phyloP scores from a whole-genome alignment of 2,329 filamentous ascomycete species.

The Harringtonia aguacate region DNA sequence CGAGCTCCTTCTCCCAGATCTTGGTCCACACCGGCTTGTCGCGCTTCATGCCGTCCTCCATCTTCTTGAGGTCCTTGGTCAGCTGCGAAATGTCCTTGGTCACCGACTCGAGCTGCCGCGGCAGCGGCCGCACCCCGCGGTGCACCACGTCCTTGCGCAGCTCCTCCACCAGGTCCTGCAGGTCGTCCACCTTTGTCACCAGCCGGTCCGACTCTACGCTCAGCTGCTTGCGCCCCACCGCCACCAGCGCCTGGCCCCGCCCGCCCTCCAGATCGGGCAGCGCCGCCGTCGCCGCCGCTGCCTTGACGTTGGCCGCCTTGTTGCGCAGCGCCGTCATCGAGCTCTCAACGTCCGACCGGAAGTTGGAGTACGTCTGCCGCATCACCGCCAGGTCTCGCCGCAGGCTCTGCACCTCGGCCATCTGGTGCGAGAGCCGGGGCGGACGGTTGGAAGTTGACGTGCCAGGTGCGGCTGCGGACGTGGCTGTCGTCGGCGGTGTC shows the following conservation, averaged over 20 bases:
- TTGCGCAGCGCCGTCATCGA: conserved; percentile 76
- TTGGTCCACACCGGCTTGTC: conserved; percentile 98
- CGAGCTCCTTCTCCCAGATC: conserved; percentile 97
- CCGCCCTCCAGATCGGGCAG: conserved; percentile 65
- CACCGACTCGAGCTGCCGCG: conserved; percentile 79
- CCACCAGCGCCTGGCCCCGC: conserved; percentile 77
- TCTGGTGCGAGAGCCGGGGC: conserved; percentile 36
- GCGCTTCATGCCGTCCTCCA: conserved; percentile 81
- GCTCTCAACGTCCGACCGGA: conserved; percentile 76
- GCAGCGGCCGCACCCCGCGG: conserved; percentile 82
- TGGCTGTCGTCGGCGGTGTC: conserved; percentile 18
- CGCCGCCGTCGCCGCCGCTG: conserved; percentile 57
- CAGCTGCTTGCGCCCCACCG: conserved; percentile 75
- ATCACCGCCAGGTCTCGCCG: conserved; percentile 83
- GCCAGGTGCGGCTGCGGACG: conserved; percentile 34
- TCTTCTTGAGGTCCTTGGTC: conserved; percentile 79
- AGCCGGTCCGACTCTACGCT: conserved; percentile 81
- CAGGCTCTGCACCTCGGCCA: conserved; percentile 70
- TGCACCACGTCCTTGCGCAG: conserved; percentile 93
- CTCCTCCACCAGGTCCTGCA: conserved; percentile 96
- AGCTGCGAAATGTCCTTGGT: conserved; percentile 77
- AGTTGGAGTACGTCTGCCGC: conserved; percentile 85
- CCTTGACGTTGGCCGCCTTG: conserved; percentile 75
- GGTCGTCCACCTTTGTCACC: conserved; percentile 84
- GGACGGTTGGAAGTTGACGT: conserved; percentile 20